A percentile compares a stretch with the other conserved stretches of the same genome.
Conservation (phyloP, 768 basidiomycete species). For the Amanita muscaria region DNA sequence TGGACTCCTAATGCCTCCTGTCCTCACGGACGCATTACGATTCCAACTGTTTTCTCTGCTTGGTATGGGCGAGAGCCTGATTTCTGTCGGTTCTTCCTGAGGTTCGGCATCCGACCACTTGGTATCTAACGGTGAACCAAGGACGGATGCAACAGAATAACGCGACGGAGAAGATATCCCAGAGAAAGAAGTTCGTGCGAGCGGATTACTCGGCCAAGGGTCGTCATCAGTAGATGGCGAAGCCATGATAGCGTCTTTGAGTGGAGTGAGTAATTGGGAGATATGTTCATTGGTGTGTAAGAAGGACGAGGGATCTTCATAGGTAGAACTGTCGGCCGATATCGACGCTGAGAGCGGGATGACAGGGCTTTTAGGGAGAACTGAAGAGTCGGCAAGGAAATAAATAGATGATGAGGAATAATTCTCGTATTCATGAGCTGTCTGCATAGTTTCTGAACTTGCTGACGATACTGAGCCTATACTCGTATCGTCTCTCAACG, state of each 20-base stretch:
- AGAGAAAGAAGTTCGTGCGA: background rate
- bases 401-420: conserved; percentile 8
- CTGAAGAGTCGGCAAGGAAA: conserved; percentile 4
- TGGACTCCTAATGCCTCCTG: conserved; percentile 8
- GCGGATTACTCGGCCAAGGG: background rate
- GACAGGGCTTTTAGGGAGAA: conserved; percentile 2
- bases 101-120: conserved; percentile 7
- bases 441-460: conserved; percentile 7
- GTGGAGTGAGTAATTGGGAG: background rate
- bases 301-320: conserved; percentile 6
- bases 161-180: conserved; percentile 5
- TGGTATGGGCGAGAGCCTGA: background rate
- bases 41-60: conserved; percentile 2
- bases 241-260: conserved; percentile 6
- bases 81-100: conserved; percentile 1
- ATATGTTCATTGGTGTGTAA: conserved; percentile 1
- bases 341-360: background rate
- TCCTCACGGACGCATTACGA: conserved; percentile 3
- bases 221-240: conserved; percentile 1
- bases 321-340: conserved; percentile 2
- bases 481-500: conserved; percentile 3
- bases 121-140: background rate
- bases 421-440: conserved; percentile 7
- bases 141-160: conserved; percentile 4
- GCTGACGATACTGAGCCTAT: conserved; percentile 6